phyloP scores from a whole-genome alignment of 768 basidiomycete species.

The Suillus occidentalis region DNA sequence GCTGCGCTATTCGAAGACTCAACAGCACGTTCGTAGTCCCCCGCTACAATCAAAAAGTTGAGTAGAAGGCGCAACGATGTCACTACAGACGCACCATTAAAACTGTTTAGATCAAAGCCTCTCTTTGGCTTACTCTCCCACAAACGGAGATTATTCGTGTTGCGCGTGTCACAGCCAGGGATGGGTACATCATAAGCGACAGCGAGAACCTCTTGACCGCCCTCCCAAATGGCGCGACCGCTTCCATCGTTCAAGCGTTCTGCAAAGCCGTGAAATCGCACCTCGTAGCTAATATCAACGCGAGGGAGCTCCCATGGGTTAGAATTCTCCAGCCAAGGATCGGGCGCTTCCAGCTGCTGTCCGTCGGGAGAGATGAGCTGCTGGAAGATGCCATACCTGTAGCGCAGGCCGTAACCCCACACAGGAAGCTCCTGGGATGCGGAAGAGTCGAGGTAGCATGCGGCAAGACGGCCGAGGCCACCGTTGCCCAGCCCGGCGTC shows the following conservation, averaged over 20 bases:
- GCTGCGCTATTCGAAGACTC: slow-evolving; percentile 87
- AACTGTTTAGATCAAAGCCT: slow-evolving; percentile 91
- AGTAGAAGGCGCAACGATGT: background rate
- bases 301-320: slow-evolving; percentile 90
- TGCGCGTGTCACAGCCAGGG: slow-evolving; percentile 76
- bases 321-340: slow-evolving; percentile 87
- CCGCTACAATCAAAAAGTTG: slow-evolving; percentile 48
- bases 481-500: slow-evolving; percentile 96
- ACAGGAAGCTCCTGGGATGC: slow-evolving; percentile 88
- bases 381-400: slow-evolving; percentile 97
- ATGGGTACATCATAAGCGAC: slow-evolving; percentile 95
- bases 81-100: slow-evolving; percentile 65
- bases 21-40: slow-evolving; percentile 90
- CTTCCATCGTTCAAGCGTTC: slow-evolving; percentile 62
- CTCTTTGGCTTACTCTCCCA: slow-evolving; percentile 88
- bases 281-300: slow-evolving; percentile 79
- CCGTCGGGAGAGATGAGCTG: slow-evolving; percentile 85
- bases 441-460: slow-evolving; percentile 95
- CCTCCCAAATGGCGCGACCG: slow-evolving; percentile 71
- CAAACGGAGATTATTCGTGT: slow-evolving; percentile 85
- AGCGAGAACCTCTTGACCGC: slow-evolving; percentile 92
- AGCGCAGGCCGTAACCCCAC: slow-evolving; percentile 94
- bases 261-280: slow-evolving; percentile 87
- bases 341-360: slow-evolving; percentile 85
- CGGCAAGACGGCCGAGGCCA: slow-evolving; percentile 92